Evolutionary conservation across 1,139 yeast species (phyloP).

Genomic region (Meyerozyma carpophila): DNA sequence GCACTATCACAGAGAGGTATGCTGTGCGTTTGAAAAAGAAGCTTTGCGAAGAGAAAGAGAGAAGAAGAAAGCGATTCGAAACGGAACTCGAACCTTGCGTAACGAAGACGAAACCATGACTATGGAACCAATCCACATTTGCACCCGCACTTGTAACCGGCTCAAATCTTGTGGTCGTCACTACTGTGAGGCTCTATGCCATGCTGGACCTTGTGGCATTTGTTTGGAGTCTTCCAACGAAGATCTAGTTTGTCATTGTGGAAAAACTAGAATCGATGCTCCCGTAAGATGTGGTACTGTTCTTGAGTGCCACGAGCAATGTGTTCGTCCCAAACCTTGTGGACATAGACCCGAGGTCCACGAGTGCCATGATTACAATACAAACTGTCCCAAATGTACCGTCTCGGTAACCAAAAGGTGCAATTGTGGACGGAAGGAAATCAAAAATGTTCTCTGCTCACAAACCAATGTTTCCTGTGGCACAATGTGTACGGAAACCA

Average conservation of each 20-base stretch:
- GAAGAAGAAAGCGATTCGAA: constrained; percentile 46
- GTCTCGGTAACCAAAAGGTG: constrained; percentile 57
- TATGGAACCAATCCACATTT: constrained; percentile 74
- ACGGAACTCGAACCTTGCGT: constrained; percentile 28
- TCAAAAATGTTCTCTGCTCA: constrained; percentile 68
- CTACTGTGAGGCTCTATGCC: constrained; percentile 71
- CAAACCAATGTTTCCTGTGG: constrained; percentile 73
- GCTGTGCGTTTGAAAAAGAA: constrained; percentile 64
- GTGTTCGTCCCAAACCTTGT: constrained; percentile 57
- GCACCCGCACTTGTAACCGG: constrained; percentile 66
- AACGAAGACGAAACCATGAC: constrained; percentile 47
- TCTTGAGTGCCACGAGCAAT: constrained; percentile 60
- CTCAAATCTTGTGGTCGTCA: constrained; percentile 70
- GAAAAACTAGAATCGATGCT: constrained; percentile 71
- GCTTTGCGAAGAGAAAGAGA: constrained; percentile 62
- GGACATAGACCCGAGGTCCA: constrained; percentile 77
- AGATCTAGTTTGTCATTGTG: constrained; percentile 81
- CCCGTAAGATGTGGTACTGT: constrained; percentile 88
- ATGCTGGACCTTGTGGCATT: constrained; percentile 77
- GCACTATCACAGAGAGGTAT: constrained; percentile 64
- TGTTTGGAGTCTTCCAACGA: constrained; percentile 81
- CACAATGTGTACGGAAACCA: constrained; percentile 48
- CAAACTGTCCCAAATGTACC: constrained; percentile 76
- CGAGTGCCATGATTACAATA: constrained; percentile 63
- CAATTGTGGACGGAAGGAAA: constrained; percentile 59